Base-by-base conservation (phyloP, 2,329 filamentous ascomycete species). In the Penicillium sumatraense region DNA sequence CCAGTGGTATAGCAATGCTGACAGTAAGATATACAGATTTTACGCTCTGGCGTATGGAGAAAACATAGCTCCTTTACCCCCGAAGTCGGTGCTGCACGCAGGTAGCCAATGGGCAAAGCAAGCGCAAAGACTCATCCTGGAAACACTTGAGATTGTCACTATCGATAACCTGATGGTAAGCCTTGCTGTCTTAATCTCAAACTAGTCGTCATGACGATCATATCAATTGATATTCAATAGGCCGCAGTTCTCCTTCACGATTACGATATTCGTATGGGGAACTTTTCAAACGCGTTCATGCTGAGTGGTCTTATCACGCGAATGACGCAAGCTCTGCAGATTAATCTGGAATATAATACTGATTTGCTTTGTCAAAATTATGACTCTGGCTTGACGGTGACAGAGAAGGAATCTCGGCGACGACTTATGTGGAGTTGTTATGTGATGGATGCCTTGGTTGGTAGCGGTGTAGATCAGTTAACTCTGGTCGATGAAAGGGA, bases 381-480 rank as follows among this genome's bases (percentile, higher is more conserved):
- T 4, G 56, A 61, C 0, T 40, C 49, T 18, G 53, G 58, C 5
- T 59, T 59, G n/a, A 60, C 59, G 8, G 53, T 57, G 5, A 64
- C 65, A 1, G 61, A 46, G 11, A 70, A 65, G 35, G 69, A 72
- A 44, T 68, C 63, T 14, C 61, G 69, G 2, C 53, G 69, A 11
- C 66, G 69, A 10, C 56, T 71, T 10, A 66, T 71, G 61, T 71
- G 69, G 69, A 64, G 63, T 26, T 70, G 68, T 41, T 72, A 71
- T 52, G 57, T 71, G 11, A 60, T 65, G 49, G 67, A 70, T 54
- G 57, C 67, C 10, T 61, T 66, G 5, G 65, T 69, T 8, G 68
- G 67, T 13, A 69, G 68, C 35, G 68, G 68, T 31, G 66, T 68
- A 10, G 67, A 70, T 35, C 68, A 70, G 44, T 62, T 71, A 11